phyloP scores from a whole-genome alignment of 495 filamentous ascomycete genomes.

The Talaromyces trachyspermus region DNA sequence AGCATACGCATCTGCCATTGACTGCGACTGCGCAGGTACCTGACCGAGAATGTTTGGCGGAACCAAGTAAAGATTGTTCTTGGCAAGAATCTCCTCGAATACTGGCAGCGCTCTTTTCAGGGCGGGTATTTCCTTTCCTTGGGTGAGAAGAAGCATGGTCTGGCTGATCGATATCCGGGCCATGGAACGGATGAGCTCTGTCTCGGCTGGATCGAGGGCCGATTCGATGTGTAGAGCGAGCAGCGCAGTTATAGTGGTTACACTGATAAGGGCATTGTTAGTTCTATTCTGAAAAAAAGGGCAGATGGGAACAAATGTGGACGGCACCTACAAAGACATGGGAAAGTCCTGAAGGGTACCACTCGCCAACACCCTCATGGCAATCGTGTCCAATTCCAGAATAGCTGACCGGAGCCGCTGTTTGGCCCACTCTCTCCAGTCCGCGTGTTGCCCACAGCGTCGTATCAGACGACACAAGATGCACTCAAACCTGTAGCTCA shows the following conservation, averaged over 20 bases:
- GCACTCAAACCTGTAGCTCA: conserved; percentile 14
- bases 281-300: conserved; percentile 4
- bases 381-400: conserved; percentile 12
- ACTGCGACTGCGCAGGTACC: too few species aligned
- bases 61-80: not conserved
- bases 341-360: conserved; percentile 14
- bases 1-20: too few species aligned
- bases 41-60: too few species aligned
- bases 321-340: conserved; percentile 9
- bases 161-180: conserved; percentile 12
- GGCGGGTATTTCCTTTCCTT: conserved; percentile 20
- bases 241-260: conserved; percentile 13
- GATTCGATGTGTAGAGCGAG: conserved; percentile 14
- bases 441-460: conserved; percentile 9
- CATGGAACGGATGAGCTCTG: conserved; percentile 14
- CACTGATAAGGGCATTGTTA: too few species aligned
- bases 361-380: conserved; percentile 10
- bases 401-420: conserved; percentile 12
- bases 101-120: not conserved
- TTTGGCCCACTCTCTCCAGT: conserved; percentile 11
- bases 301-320: not conserved
- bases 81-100: not conserved
- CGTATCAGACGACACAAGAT: conserved; percentile 12
- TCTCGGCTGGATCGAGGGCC: conserved; percentile 15
- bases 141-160: conserved; percentile 11